phyloP scores from a whole-genome alignment of 179 eudicot species.

The Silene noctiflora region DNA sequence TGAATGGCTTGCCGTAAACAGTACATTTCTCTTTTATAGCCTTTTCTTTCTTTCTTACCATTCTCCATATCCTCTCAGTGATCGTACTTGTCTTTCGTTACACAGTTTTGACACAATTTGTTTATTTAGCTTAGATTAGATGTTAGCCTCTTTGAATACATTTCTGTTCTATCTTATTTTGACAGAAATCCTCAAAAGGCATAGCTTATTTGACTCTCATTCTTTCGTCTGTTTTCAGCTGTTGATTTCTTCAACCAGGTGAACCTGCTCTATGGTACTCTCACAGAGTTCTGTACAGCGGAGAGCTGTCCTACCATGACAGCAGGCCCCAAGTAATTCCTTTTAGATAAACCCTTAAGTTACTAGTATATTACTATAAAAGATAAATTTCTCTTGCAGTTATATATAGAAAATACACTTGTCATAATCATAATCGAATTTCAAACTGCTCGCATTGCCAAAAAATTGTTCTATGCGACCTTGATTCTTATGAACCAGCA shows the following conservation, averaged over 20 bases:
- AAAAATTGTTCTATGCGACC: not conserved
- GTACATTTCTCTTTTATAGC: conserved; percentile 34
- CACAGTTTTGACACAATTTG: not conserved
- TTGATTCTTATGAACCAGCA: not conserved
- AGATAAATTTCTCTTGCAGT: not conserved
- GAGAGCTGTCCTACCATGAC: conserved; percentile 93
- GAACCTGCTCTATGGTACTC: conserved; percentile 92
- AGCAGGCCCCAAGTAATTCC: conserved; percentile 50
- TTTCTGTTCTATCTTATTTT: not conserved
- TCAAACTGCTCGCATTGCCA: not conserved
- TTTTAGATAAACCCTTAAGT: not conserved
- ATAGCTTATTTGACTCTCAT: conserved; percentile 14
- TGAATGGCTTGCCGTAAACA: conserved; percentile 99
- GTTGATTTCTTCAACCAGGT: conserved; percentile 99
- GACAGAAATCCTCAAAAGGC: not conserved
- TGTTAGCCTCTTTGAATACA: not conserved
- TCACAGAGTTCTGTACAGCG: conserved; percentile 91
- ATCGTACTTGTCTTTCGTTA: not conserved
- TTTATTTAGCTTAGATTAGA: not conserved
- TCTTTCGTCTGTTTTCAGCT: conserved; percentile 56
- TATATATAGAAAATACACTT: not conserved
- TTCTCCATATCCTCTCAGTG: conserved; percentile 6
- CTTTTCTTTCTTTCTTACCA: conserved; percentile 27
- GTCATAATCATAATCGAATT: not conserved
- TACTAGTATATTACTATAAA: conserved; percentile 12